Base-by-base conservation (phyloP, 345 rosid species). In the Eucalyptus marginata region DNA sequence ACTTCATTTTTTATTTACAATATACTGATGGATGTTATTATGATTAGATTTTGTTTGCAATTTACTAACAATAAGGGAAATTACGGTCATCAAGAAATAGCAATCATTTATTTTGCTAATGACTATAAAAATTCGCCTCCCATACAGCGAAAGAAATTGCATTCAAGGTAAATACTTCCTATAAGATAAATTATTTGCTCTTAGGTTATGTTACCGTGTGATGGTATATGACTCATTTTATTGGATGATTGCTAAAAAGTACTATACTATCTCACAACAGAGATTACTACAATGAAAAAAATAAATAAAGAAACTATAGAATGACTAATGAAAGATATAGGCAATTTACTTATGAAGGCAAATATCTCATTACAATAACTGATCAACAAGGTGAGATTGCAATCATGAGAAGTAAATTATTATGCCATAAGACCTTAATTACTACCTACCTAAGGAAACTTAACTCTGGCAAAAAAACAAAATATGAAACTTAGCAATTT, bases 181-280 rank as follows among this genome's bases (percentile, higher is more conserved):
- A 62, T 29, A 3, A 62, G 68, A n/a, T 62, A 29, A 62, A 13
- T 3, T 27, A 25, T 5, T 59, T 0, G 0, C 29, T 56, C 29
- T 24, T 56, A 56, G 62, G 62, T 56, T 56, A 7, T 52, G 62
- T 56, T 56, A 24, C 27, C 24, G 10, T 10, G 5, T 56, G 29
- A 56, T 1, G 13, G 2, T 56, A 0, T 9, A 8, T 22, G 1
- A 52, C 29, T 56, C 29, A 10, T 22, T 56, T 56, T 24, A 1
- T 56, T 1, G 0, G 3, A 20, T 22, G 59, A 56, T 2, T 56
- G 1, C 1, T 56, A 10, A 1, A 56, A 56, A 4, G 29, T 56
- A 56, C 0, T 24, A 0, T 56, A 24, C 13, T 56, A 24, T 56
- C 0, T 0, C 62, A 56, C 62, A 56, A 22, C 0, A 0, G 1